Evolutionary conservation across 352 stramenopile genomes (phyloP), one percentile per base, ranked within the genome.

Genomic region (Phytophthora podocarpi): DNA sequence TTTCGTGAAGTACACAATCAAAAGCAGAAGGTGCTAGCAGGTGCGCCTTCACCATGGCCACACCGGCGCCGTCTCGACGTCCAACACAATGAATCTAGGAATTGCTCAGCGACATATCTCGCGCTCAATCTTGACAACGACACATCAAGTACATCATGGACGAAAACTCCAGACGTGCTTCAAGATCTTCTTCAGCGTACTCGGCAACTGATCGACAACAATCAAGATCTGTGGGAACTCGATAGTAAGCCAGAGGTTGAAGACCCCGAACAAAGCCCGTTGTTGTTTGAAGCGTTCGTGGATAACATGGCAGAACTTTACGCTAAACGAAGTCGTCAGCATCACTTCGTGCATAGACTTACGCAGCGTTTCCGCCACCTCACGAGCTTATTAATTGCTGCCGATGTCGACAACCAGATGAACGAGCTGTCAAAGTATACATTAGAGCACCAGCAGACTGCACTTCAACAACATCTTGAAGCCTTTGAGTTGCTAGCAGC

Each of bases 401-500:
- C 34, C 27, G 20, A 55, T 23, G 6, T 43, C 12, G 39, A 54
- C 10, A 36, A 5, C 4, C 36, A 51, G 37, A 43, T 42, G 35
- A 49, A 12, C 23, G 49, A 46, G 13, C 23, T 64, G 10, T 53
- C 26, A 32, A 65, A 51, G 12, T 87, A 78, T 40, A 66, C 45
- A 1, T 20, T 70, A 11, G 27, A 41, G 2, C 47, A 76, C 8
- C 76, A 79, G 39, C 59, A 74, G 28, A 5, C 48, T 11, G 40
- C 72, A 12, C 43, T 89, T 10, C 61, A 61, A 15, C 45, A 77
- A 15, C 50, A 67, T 9, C 35, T 82, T 12, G 41, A 73, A 16
- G 48, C 70, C 4, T 72, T 67, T n/a, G 58, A 81, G 16, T 41
- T 53, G 2, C 58, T 87, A 9, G 65, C 51, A 23, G 70, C 74